Evolutionary conservation across 2,329 filamentous ascomycete genomes (phyloP).

Genomic region (Aspergillus clavatus): DNA sequence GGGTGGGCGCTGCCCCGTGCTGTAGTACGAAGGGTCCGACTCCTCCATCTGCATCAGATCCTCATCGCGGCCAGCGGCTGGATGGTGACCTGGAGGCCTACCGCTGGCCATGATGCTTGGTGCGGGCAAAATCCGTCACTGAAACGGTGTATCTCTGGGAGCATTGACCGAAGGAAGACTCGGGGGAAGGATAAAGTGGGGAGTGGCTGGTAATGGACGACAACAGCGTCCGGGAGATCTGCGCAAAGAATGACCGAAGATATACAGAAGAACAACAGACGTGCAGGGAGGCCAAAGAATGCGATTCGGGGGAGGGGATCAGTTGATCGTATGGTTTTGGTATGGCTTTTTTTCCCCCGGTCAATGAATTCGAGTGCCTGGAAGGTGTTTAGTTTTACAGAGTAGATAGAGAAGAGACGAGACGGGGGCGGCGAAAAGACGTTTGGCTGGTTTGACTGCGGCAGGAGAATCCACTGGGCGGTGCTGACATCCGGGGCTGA

Average conservation of each 20-base stretch:
- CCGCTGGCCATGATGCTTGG: constrained; percentile 45
- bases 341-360: too few species aligned
- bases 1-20: constrained; percentile 69
- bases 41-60: constrained; percentile 42
- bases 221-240: constrained; percentile 2
- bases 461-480: not conserved
- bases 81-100: constrained; percentile 51
- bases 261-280: not conserved
- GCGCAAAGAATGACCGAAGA: constrained; percentile 4
- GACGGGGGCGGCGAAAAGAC: not conserved
- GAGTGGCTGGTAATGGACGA: constrained; percentile 4
- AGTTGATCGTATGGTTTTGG: too few species aligned
- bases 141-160: constrained; percentile 29
- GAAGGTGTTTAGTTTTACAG: too few species aligned
- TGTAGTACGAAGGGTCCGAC: constrained; percentile 51
- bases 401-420: not conserved
- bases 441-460: not conserved
- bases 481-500: not conserved
- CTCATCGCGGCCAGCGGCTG: constrained; percentile 41
- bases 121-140: constrained; percentile 34
- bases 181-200: constrained; percentile 4
- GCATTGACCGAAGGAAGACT: constrained; percentile 32
- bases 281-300: too few species aligned
- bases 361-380: too few species aligned
- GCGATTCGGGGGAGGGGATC: not conserved